These are phyloP conservation scores for Paraphoma sp. DNA, from an alignment of 2,329 filamentous ascomycete species.

Conservation along the genomic window DNA sequence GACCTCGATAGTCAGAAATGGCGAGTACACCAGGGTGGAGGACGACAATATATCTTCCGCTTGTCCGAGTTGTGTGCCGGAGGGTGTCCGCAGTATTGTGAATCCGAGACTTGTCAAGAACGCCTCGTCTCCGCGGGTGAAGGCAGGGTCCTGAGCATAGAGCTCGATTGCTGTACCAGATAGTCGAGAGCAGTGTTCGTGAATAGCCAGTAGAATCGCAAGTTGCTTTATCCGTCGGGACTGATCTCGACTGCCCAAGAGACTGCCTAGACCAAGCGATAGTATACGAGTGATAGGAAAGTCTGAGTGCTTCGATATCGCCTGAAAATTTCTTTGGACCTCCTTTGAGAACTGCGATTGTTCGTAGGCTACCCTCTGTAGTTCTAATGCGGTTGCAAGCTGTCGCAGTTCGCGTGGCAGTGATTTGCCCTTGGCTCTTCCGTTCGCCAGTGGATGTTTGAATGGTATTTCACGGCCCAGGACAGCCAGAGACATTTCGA, in stretches of 20 bases:
- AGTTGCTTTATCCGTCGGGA: conserved; percentile 37
- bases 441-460: background rate
- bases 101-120: conserved; percentile 28
- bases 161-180: conserved; percentile 14
- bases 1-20: conserved; percentile 34
- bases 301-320: conserved; percentile 5
- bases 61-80: conserved; percentile 32
- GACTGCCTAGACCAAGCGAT: conserved; percentile 28
- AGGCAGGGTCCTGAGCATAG: conserved; percentile 40
- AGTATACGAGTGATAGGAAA: conserved; percentile 20
- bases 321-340: conserved; percentile 11
- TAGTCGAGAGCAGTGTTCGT: conserved; percentile 9
- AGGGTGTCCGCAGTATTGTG: conserved; percentile 30
- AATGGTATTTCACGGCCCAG: background rate
- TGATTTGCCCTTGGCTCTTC: conserved; percentile 9
- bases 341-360: conserved; percentile 17
- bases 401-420: conserved; percentile 11
- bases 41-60: conserved; percentile 25
- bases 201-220: conserved; percentile 31
- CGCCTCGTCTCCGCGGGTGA: conserved; percentile 34
- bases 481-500: background rate
- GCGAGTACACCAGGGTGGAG: conserved; percentile 34
- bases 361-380: conserved; percentile 12
- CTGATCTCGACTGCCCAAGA: conserved; percentile 23
- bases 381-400: conserved; percentile 7